phyloP scores from a whole-genome alignment of 805 yeast species.

The Metschnikowia cerradonensis region DNA sequence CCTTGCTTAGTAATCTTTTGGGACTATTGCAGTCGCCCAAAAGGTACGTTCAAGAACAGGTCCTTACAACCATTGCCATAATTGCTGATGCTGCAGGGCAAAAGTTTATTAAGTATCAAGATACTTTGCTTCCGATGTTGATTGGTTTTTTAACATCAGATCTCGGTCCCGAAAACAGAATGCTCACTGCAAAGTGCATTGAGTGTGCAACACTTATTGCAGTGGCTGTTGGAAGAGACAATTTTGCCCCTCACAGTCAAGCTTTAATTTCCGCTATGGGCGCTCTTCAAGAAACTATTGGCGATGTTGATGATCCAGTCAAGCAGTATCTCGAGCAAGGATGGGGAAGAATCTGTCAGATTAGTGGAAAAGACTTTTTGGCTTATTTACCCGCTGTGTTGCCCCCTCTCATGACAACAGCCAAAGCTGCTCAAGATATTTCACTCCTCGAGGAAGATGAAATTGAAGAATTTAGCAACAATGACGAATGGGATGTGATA shows the following conservation, averaged over 20 bases:
- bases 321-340: slow-evolving; percentile 86
- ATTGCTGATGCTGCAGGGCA: slow-evolving; percentile 95
- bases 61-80: slow-evolving; percentile 90
- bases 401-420: slow-evolving; percentile 84
- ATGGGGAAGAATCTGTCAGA: slow-evolving; percentile 90
- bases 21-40: slow-evolving; percentile 79
- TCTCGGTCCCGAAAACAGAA: slow-evolving; percentile 70
- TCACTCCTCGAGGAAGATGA: slow-evolving; percentile 88
- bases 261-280: slow-evolving; percentile 72
- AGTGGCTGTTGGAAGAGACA: slow-evolving; percentile 89
- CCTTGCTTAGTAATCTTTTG: slow-evolving; percentile 66
- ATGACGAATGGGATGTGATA: slow-evolving; percentile 94
- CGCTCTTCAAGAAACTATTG: slow-evolving; percentile 57
- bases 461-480: slow-evolving; percentile 70
- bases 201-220: slow-evolving; percentile 96
- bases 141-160: slow-evolving; percentile 75
- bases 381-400: slow-evolving; percentile 81
- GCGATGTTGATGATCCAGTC: slow-evolving; percentile 80
- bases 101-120: slow-evolving; percentile 86
- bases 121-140: slow-evolving; percentile 87
- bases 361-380: slow-evolving; percentile 79
- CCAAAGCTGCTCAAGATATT: slow-evolving; percentile 86
- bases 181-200: slow-evolving; percentile 86
- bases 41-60: slow-evolving; percentile 95
- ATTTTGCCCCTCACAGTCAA: slow-evolving; percentile 69